Percentiles rank a stretch among this genome's conserved stretches.
Conservation (phyloP, 306 rosid species). For the Vigna radiata region DNA sequence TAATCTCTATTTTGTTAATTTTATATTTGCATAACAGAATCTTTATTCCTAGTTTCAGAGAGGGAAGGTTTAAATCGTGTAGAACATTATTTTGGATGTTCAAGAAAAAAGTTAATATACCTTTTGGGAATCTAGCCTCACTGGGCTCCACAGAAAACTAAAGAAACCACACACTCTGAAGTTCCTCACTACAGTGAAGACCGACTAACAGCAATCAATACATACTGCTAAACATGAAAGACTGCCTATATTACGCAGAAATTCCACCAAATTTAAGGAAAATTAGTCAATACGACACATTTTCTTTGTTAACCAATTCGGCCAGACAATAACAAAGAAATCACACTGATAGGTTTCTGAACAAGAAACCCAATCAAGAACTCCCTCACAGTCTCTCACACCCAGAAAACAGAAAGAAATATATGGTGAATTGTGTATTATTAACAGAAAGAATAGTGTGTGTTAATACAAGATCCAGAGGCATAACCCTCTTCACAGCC, state of each 20-base stretch:
- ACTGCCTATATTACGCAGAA: slow-evolving; percentile 16
- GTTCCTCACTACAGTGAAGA: background rate
- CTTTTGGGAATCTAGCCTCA: background rate
- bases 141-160: background rate
- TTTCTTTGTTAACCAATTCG: background rate
- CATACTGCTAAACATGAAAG: slow-evolving; percentile 9
- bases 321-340: background rate
- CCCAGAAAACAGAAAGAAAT: no score
- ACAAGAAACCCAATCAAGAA: no score
- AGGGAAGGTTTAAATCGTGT: background rate
- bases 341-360: no score
- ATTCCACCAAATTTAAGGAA: slow-evolving; percentile 18
- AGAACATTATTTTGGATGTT: slow-evolving; percentile 3
- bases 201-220: background rate
- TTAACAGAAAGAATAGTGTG: no score
- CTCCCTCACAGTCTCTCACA: no score
- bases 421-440: no score
- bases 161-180: background rate
- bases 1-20: slow-evolving; percentile 15
- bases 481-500: no score
- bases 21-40: slow-evolving; percentile 18
- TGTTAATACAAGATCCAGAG: no score
- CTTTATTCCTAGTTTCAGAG: background rate
- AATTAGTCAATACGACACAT: slow-evolving; percentile 21
- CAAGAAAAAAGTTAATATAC: background rate